Conservation (phyloP, 2,329 filamentous ascomycete species). For the Aurifilum marmelostoma region DNA sequence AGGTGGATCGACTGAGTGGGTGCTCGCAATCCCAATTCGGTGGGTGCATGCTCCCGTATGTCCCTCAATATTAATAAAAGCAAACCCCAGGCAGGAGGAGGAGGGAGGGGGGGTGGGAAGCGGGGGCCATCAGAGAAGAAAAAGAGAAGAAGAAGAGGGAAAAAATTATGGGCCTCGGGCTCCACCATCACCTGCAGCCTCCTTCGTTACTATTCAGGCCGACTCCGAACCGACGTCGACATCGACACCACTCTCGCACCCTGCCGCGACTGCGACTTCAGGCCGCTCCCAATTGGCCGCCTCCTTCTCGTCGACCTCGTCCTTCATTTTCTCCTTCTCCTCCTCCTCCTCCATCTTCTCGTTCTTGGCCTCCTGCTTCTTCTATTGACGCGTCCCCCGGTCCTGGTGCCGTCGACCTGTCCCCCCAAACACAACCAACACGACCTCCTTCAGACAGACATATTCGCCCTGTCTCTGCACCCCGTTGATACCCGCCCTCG, state of each 20-base stretch:
- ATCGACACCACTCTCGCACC: slow-evolving; percentile 4
- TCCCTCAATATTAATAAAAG: slow-evolving; percentile 26
- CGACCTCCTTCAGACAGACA: background rate
- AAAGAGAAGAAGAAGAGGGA: background rate
- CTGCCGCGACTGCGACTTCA: slow-evolving; percentile 9
- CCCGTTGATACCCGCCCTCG: background rate
- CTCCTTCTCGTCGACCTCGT: slow-evolving; percentile 1
- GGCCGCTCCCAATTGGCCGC: slow-evolving; percentile 5
- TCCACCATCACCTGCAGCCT: slow-evolving; percentile 5
- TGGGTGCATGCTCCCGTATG: slow-evolving; percentile 17
- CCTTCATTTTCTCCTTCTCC: slow-evolving; percentile 1
- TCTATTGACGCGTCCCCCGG: background rate
- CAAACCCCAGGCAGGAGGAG: slow-evolving; percentile 10
- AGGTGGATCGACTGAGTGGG: slow-evolving; percentile 4
- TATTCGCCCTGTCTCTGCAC: background rate
- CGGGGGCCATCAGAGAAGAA: slow-evolving; percentile 15
- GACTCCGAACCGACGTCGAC: slow-evolving; percentile 6
- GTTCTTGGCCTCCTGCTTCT: background rate
- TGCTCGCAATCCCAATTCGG: slow-evolving; percentile 24
- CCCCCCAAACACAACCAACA: background rate
- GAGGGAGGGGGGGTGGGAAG: background rate
- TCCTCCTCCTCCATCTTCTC: background rate
- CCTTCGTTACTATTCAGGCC: background rate
- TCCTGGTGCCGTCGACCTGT: too few relatives aligned
- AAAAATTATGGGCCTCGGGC: slow-evolving; percentile 11